Base-by-base conservation (phyloP, 257 asterid species). In the Linaria vulgaris region DNA sequence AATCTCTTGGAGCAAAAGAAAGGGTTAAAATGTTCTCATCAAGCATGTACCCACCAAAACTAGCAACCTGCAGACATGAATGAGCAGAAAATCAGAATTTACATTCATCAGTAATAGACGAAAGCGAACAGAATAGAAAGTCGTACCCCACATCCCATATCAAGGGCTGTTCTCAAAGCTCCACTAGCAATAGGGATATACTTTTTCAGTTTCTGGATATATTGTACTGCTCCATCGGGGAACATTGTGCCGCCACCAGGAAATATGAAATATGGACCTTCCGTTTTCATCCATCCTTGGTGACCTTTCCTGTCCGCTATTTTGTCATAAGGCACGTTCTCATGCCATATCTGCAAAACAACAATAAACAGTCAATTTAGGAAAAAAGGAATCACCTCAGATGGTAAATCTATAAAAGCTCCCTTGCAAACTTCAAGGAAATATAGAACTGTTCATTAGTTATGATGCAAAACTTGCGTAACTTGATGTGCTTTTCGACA, bases 241-340 rank as follows among this genome's bases (percentile, higher is more conserved):
- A 94, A 94, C 99, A 94, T 87, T 41, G 95, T 86, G 54, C 99
- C 95, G 53, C 96, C 97, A 56, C 97, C 99, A 56, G 99, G 96
- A 79, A 94, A 94, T 71, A 90, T 77, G 71, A 94, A 87, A 79
- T 85, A 58, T 2, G 83, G 85, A 24, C 99, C 99, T 76, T 94
- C 95, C 68, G 72, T 80, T 78, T 86, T 94, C 97, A 94, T 94
- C 99, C 96, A 87, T 73, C 99, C 96, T 59, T 90, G 97, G 72
- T 87, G 96, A 44, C 96, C 99, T 77, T 94, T 94, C 75, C 97
- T 83, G 67, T 90, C 95, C 30, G 99, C 97, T 78, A 94, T 78
- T 82, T 94, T 90, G 69, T 82, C 77, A 70, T 87, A 90, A 20
- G 99, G 97, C 97, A 85, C 83, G 77, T 94, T 94, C 46, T 84